Evolutionary conservation across 2,329 filamentous ascomycete genomes (phyloP).

Genomic region (Aspergillus sp.): DNA sequence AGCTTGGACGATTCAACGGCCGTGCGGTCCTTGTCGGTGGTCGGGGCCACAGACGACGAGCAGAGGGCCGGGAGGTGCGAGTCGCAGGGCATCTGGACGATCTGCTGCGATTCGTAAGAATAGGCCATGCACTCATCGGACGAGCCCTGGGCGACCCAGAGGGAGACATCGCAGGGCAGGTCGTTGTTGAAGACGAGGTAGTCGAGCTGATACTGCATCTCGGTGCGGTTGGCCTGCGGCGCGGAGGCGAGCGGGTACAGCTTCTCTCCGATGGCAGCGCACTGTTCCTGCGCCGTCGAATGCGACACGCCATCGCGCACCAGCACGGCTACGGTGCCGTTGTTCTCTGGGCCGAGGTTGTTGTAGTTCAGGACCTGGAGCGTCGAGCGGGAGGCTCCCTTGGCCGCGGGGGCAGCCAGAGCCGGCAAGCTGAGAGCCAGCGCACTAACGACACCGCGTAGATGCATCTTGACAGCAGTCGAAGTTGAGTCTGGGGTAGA

Average conservation of each 20-base stretch:
- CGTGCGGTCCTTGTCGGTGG: slow-evolving; percentile 9
- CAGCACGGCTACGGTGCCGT: slow-evolving; percentile 16
- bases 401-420: slow-evolving; percentile 2
- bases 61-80: slow-evolving; percentile 12
- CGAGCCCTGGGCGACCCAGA: slow-evolving; percentile 10
- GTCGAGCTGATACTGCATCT: slow-evolving; percentile 16
- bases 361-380: slow-evolving; percentile 18
- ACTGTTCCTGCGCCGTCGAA: slow-evolving; percentile 8
- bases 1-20: slow-evolving; percentile 12
- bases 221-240: slow-evolving; percentile 6
- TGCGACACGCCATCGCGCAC: slow-evolving; percentile 8
- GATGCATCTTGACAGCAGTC: background rate
- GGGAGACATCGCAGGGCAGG: slow-evolving; percentile 4
- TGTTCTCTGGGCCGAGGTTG: slow-evolving; percentile 15
- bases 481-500: background rate
- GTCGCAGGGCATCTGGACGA: slow-evolving; percentile 8
- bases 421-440: background rate
- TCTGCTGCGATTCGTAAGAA: slow-evolving; percentile 6
- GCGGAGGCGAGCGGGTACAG: slow-evolving; percentile 9
- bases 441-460: background rate
- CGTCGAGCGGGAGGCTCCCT: slow-evolving; percentile 8
- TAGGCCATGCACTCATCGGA: slow-evolving; percentile 10
- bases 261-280: slow-evolving; percentile 14
- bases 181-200: slow-evolving; percentile 13
- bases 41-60: slow-evolving; percentile 12